A percentile compares a stretch with the other conserved stretches of the same genome.
Evolutionary conservation across 2,329 filamentous ascomycete species (phyloP).

Genomic region (Alternaria sp.): DNA sequence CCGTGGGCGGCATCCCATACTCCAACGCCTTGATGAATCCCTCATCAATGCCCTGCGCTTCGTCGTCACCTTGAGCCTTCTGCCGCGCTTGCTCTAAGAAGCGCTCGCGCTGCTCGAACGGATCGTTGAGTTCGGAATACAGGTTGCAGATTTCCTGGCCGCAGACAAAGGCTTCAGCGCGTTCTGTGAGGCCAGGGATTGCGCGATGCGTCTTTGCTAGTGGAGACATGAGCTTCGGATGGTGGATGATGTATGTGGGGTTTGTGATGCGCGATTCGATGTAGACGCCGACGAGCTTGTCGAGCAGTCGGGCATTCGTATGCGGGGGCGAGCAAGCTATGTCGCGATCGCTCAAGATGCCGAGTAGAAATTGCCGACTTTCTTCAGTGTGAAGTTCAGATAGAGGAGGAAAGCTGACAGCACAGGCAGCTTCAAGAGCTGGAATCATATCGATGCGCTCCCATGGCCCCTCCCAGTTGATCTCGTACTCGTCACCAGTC

Average conservation of each 20-base stretch:
- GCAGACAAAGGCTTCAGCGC: conserved; percentile 96
- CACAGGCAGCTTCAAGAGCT: conserved; percentile 84
- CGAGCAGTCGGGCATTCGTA: conserved; percentile 94
- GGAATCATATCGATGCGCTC: conserved; percentile 94
- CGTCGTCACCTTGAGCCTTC: conserved; percentile 92
- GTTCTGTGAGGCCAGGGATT: conserved; percentile 83
- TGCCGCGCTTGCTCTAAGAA: conserved; percentile 89
- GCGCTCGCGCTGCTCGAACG: conserved; percentile 84
- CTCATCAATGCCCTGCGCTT: conserved; percentile 94
- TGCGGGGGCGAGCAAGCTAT: conserved; percentile 88
- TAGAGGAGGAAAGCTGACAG: conserved; percentile 90
- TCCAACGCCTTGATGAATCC: conserved; percentile 91
- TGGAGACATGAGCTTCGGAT: conserved; percentile 89
- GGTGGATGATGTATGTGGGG: conserved; percentile 87
- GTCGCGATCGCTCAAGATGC: conserved; percentile 84
- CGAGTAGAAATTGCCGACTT: conserved; percentile 80
- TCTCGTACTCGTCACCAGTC: conserved; percentile 81
- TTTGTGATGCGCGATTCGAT: conserved; percentile 94
- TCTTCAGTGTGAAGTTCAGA: conserved; percentile 89
- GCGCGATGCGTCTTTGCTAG: conserved; percentile 93
- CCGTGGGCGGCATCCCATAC: conserved; percentile 86
- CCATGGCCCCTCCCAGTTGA: conserved; percentile 98
- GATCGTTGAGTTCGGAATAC: conserved; percentile 97
- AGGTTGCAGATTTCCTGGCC: conserved; percentile 98
- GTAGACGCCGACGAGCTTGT: conserved; percentile 90